Evolutionary conservation across 2,329 filamentous ascomycete species (phyloP).

Genomic region (Fusarium equiseti): DNA sequence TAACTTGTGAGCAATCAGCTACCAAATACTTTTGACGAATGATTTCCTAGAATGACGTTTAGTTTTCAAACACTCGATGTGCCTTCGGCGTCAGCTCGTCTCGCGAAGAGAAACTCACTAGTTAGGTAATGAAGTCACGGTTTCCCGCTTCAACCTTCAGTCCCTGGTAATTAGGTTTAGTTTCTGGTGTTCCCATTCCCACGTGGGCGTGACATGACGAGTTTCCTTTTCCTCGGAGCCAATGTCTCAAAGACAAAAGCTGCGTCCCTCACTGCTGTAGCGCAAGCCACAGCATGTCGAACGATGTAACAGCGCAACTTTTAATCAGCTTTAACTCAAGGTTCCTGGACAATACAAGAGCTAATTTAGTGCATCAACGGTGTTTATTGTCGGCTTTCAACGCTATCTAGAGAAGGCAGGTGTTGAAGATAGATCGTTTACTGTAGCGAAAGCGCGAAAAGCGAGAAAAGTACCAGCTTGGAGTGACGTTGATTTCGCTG

Average conservation of each 20-base stretch:
- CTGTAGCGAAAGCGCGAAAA: slow-evolving; percentile 11
- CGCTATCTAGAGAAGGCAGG: background rate
- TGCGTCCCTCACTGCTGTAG: slow-evolving; percentile 31
- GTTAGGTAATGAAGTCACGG: background rate
- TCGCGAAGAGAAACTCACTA: background rate
- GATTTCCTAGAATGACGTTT: background rate
- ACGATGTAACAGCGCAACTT: slow-evolving; percentile 18
- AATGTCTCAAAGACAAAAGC: slow-evolving; percentile 28
- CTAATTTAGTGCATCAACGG: background rate
- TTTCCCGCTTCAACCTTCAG: background rate
- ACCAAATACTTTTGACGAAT: background rate
- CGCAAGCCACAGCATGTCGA: slow-evolving; percentile 33
- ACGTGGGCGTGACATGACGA: slow-evolving; percentile 32
- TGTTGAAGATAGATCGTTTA: background rate
- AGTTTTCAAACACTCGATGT: background rate
- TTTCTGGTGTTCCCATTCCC: slow-evolving; percentile 17
- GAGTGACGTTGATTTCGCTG: background rate
- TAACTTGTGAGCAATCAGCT: background rate
- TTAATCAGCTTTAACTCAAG: background rate
- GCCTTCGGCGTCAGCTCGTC: slow-evolving; percentile 1
- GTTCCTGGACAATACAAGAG: background rate
- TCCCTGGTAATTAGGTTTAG: background rate
- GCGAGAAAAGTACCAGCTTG: background rate
- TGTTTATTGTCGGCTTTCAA: slow-evolving; percentile 4
- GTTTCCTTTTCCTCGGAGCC: slow-evolving; percentile 14